A percentile compares a stretch with the other conserved stretches of the same genome.
Conservation (phyloP, 306 rosid species). For the Dryas drummondii region DNA sequence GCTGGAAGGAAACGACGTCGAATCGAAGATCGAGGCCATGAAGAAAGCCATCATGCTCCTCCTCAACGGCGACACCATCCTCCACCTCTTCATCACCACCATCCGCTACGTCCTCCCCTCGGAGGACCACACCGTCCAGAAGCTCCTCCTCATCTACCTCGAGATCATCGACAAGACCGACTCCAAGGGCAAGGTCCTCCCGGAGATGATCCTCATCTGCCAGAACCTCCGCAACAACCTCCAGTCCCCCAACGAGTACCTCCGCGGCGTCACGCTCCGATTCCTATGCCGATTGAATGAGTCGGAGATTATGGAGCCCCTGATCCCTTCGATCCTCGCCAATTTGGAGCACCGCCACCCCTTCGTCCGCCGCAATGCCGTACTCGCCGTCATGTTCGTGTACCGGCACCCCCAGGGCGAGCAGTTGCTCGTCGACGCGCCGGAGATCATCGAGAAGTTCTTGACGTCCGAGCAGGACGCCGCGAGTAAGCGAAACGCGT, state of each 20-base stretch:
- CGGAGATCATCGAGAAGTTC: slow-evolving; percentile 82
- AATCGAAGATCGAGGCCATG: slow-evolving; percentile 69
- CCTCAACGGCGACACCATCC: slow-evolving; percentile 87
- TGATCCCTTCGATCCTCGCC: slow-evolving; percentile 75
- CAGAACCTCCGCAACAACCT: slow-evolving; percentile 95
- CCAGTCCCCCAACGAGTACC: slow-evolving; percentile 86
- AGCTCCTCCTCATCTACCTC: slow-evolving; percentile 85
- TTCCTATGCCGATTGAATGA: slow-evolving; percentile 91
- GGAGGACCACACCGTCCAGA: slow-evolving; percentile 94
- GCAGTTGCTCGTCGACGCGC: slow-evolving; percentile 68
- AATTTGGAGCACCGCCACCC: slow-evolving; percentile 93
- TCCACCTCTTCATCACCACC: slow-evolving; percentile 87
- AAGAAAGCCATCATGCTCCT: slow-evolving; percentile 90
- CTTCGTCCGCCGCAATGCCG: slow-evolving; percentile 78
- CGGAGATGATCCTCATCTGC: slow-evolving; percentile 96
- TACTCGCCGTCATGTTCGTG: slow-evolving; percentile 79
- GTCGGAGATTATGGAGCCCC: slow-evolving; percentile 83
- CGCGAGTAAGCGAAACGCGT: slow-evolving; percentile 85
- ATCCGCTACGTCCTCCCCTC: slow-evolving; percentile 92
- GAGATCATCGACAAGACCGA: slow-evolving; percentile 95
- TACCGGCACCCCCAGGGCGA: slow-evolving; percentile 86
- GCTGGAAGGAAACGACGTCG: slow-evolving; percentile 78
- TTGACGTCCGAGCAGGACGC: slow-evolving; percentile 72
- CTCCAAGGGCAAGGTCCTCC: slow-evolving; percentile 77
- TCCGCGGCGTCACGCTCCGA: slow-evolving; percentile 87